These are phyloP conservation scores for Nymphaea colorata DNA, from an alignment of 164 flowering plant genomes.

Conservation along the genomic window DNA sequence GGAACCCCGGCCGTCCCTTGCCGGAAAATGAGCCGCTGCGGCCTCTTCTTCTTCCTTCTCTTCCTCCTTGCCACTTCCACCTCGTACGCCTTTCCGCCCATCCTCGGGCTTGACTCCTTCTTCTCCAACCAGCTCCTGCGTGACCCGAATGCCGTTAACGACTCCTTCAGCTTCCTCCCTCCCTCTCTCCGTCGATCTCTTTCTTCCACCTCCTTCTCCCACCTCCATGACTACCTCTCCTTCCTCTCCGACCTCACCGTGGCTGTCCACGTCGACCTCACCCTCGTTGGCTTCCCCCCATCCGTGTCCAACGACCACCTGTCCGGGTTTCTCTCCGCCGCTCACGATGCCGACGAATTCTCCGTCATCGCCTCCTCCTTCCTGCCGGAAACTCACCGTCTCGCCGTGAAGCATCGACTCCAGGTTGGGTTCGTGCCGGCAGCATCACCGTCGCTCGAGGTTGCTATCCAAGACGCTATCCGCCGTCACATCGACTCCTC, in stretches of 20 bases:
- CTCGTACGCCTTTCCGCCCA: constrained; percentile 25
- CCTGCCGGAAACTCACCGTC: constrained; percentile 12
- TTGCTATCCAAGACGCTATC: constrained; percentile 15
- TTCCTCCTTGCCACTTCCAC: constrained; percentile 14
- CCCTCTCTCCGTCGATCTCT: constrained; percentile 28
- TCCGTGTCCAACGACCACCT: constrained; percentile 17
- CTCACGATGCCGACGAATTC: constrained; percentile 26
- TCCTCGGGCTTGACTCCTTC: constrained; percentile 66
- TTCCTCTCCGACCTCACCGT: constrained; percentile 20
- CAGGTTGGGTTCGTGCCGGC: neutral
- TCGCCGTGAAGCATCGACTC: constrained; percentile 16
- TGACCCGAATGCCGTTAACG: constrained; percentile 70
- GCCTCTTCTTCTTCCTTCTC: constrained; percentile 17
- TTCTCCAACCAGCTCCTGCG: constrained; percentile 39
- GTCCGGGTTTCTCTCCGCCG: constrained; percentile 21
- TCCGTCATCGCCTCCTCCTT: constrained; percentile 20
- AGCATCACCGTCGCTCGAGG: constrained; percentile 11
- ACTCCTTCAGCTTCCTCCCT: constrained; percentile 23
- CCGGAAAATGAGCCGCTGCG: neutral
- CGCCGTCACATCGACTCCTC: constrained; percentile 12
- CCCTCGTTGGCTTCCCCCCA: constrained; percentile 30
- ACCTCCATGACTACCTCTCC: constrained; percentile 10
- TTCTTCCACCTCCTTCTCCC: constrained; percentile 9
- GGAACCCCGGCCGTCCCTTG: constrained; percentile 6
- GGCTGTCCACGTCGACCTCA: constrained; percentile 29